phyloP scores from a whole-genome alignment of 1,139 yeast species.

The Candida sojae region DNA sequence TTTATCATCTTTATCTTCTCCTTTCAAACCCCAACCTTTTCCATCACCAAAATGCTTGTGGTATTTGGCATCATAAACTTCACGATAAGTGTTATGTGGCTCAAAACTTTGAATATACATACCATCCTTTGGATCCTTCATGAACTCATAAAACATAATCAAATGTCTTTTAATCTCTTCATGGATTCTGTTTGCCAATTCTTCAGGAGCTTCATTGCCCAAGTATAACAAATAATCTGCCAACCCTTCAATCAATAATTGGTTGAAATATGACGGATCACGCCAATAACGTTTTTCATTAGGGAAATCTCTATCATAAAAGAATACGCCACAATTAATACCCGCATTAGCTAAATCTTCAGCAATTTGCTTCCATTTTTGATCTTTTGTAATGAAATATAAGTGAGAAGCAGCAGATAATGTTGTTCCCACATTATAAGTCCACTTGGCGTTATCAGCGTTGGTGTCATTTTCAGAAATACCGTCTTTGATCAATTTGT shows the following conservation, averaged over 20 bases:
- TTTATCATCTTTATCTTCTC: constrained; percentile 43
- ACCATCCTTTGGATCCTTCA: constrained; percentile 61
- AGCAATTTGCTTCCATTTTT: constrained; percentile 58
- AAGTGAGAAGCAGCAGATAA: constrained; percentile 56
- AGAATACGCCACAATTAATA: constrained; percentile 54
- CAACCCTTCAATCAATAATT: constrained; percentile 65
- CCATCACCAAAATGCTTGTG: constrained; percentile 56
- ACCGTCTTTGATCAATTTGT: constrained; percentile 65
- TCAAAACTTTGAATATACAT: constrained; percentile 64
- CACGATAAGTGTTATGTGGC: constrained; percentile 55
- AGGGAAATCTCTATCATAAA: constrained; percentile 68
- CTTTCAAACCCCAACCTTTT: constrained; percentile 53
- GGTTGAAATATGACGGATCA: constrained; percentile 65
- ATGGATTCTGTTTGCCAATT: constrained; percentile 34
- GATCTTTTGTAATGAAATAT: constrained; percentile 53
- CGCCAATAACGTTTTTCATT: constrained; percentile 62
- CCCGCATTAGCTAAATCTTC: constrained; percentile 62
- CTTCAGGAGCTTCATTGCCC: constrained; percentile 46
- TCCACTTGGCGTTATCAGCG: constrained; percentile 58
- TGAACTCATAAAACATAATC: constrained; percentile 55
- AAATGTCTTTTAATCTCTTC: constrained; percentile 53
- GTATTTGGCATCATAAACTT: constrained; percentile 51
- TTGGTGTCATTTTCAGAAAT: constrained; percentile 50
- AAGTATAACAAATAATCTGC: constrained; percentile 62
- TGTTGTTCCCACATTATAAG: constrained; percentile 72